Base-by-base conservation (phyloP, 805 yeast genomes). In the Barnettozyma pratensis region DNA sequence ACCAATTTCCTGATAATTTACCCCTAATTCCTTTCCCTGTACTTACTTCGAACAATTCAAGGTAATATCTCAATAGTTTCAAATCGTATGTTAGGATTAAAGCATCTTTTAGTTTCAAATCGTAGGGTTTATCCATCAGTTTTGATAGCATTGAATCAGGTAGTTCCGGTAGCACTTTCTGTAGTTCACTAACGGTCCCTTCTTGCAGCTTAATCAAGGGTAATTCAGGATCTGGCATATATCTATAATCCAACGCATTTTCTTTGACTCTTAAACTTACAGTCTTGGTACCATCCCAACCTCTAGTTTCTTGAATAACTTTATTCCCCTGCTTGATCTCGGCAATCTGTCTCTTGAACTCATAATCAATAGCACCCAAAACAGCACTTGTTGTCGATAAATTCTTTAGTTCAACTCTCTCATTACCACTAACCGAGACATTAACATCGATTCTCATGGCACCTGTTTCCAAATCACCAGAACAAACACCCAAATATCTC, bases 391-490 rank as follows among this genome's bases (percentile, higher is more conserved):
- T 83, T 31, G 91, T 87, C 8, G 96, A 86, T 56, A 94, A 69
- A 64, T 94, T 94, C 64, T 94, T 94, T 58, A 94, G 76, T 59
- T 94, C 99, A 26, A 92, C 89, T 51, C 98, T 68, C 39, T 81
- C 74, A 48, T 84, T 81, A 14, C 76, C 77, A 52, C 80, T 79
- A 6, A 92, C 81, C 27, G 95, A 86, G n/a, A 94, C 76, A 56
- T 94, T 94, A 8, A 89, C 98, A 61, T 94, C 99, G 5, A 92
- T 94, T 59, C 99, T 75, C 76, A 94, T 85, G 0, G 97, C 94
- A 6, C 99, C 99, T 1, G 90, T 81, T 61, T 94, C 98, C 61
- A 94, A 72, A 56, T 91, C 96, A 12, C 97, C 98, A 0, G 92
- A 75, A 54, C 96, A 89, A 1, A 94, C 79, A 5, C 77, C 80